A percentile compares a stretch with the other conserved stretches of the same genome.
These are phyloP conservation scores for Punctularia strigosozonata DNA, from an alignment of 768 basidiomycete genomes.

Conservation along the genomic window DNA sequence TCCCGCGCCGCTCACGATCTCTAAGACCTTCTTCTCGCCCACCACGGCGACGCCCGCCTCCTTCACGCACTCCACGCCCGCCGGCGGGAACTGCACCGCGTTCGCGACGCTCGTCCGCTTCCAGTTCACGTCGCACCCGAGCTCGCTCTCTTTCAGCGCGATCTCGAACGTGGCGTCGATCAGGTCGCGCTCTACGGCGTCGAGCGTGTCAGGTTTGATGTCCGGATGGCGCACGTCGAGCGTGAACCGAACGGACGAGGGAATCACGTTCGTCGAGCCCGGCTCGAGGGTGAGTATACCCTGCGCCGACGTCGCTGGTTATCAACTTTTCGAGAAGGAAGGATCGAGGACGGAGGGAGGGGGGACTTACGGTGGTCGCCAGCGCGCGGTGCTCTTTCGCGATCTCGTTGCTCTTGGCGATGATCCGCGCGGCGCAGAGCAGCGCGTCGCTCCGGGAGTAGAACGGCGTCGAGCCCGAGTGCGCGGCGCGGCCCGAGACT, in stretches of 20 bases:
- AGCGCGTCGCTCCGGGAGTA: slow-evolving; percentile 8
- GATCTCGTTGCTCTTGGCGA: slow-evolving; percentile 6
- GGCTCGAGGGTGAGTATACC: too few species aligned
- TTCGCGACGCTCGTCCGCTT: not conserved
- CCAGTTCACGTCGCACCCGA: not conserved
- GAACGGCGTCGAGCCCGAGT: slow-evolving; percentile 10
- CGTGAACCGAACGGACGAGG: slow-evolving; percentile 7
- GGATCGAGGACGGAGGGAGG: slow-evolving; percentile 6
- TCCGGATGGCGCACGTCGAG: too few species aligned
- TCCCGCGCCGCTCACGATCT: slow-evolving; percentile 7
- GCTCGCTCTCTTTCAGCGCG: not conserved
- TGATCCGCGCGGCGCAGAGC: slow-evolving; percentile 10
- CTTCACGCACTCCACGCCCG: not conserved
- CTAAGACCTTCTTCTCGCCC: slow-evolving; percentile 4
- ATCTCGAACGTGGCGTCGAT: not conserved
- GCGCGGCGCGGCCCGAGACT: slow-evolving; percentile 7
- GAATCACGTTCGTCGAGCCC: slow-evolving; percentile 7
- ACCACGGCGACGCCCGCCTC: not conserved
- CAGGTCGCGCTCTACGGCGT: not conserved
- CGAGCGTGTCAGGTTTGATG: too few species aligned
- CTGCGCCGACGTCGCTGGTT: too few species aligned
- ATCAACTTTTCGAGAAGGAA: too few species aligned
- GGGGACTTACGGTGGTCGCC: slow-evolving; percentile 5
- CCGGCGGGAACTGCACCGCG: not conserved
- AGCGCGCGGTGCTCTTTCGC: slow-evolving; percentile 6